Base-by-base conservation (phyloP, 768 basidiomycete genomes). In the Galerina marginata region DNA sequence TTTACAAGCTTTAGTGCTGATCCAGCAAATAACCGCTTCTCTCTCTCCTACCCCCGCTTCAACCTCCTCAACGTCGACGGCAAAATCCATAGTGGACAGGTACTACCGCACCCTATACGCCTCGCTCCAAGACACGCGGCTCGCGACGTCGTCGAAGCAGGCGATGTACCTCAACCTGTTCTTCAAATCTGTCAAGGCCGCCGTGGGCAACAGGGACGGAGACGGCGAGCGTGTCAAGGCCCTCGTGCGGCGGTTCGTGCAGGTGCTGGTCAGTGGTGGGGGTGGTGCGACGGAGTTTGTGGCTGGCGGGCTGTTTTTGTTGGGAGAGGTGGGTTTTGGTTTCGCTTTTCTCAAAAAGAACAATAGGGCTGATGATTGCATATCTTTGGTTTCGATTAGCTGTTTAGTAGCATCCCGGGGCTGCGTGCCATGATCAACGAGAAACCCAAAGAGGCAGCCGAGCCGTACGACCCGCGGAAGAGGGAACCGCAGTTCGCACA, bases 141-240 rank as follows among this genome's bases (percentile, higher is more conserved):
- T 99, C 1, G 82, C 88, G 2, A 80, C 82, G 2, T 94, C 94
- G 11, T 91, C 90, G 2, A 99, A 99, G 70, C 95, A 99, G 71
- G 95, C 95, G 5, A 92, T 99, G 89, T 99, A 96, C 73, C 84
- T 99, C 57, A 99, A 98, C 70, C 75, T 99, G 15, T 73, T 98
- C 16, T 96, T 96, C 85, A 95, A 93, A 67, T 89, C 92, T 2
- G 75, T 97, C 64, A 96, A 96, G 74, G 82, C 81, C 3, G 82
- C 83, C 56, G 77, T 70, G 9, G 76, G 75, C 0, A 62, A 59
- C 29, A 64, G 90, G 64, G 67, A 67, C 29, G 66, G 90, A 63
- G 67, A 67, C 36, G 48, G 58, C n/a, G 85, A 85, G 48, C 83
- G 96, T 9, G 83, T 90, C 15, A 88, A 87, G 71, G 93, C 94